Evolutionary conservation across 768 basidiomycete genomes (phyloP), one percentile per base, ranked within the genome.

Genomic region (Russula virescens): DNA sequence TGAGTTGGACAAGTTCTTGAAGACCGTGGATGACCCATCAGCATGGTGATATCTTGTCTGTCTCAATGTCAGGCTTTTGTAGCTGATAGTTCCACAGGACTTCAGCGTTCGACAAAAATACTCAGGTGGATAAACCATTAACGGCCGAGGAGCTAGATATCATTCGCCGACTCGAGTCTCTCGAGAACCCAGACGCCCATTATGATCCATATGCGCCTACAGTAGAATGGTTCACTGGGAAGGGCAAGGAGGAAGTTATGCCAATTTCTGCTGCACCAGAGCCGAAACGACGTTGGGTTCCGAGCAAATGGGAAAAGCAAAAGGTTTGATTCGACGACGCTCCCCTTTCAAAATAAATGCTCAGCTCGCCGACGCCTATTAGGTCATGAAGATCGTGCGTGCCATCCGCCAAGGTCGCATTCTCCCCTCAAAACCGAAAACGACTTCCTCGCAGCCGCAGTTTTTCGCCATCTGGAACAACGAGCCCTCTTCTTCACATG

Each of bases 301-400:
- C 95, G 16, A 96, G 93, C 76, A 98, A 95, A 78, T 99, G 97
- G 97, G 97, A 98, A 76, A 98, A 97, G 75, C 87, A 97, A 81
- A 99, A 99, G 84, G 95, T 93, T 69, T 58, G 72, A 5, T 38
- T 61, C 46, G 18, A 19, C 21, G 1, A 0, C 25, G 13, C 23
- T 26, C 8, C 11, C 26, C 18, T 3, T 26, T 51, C 25, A 35
- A 14, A 46, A 46, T 9, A 25, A 25, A 31, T 13, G 43, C 43
- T 43, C 45, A 38, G 23, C 25, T 40, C 18, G 18, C 42, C 31
- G 31, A 31, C 8, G 10, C 8, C 23, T 35, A 67, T n/a, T n/a
- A 97, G 95, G 85, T 99, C 68, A 95, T 99, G 93, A 99, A 98
- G 83, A 98, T 98, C 64, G 95, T 99, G 64, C 94, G 95, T 51